Conservation (phyloP, 108 stramenopile species). For the Nitzschia sp. region DNA sequence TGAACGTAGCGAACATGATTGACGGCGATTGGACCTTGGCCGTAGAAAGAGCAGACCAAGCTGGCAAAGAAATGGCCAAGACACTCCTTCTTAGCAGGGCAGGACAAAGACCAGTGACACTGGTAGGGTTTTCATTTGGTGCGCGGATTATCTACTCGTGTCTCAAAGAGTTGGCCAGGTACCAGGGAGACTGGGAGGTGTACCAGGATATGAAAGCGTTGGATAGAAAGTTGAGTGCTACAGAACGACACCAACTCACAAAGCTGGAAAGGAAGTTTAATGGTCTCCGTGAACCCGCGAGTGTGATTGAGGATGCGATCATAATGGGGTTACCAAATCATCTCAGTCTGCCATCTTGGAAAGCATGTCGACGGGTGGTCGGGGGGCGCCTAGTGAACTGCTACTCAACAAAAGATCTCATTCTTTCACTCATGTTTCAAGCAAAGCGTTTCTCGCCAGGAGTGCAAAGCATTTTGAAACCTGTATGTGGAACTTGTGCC, state of each 20-base stretch:
- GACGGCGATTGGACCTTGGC: conserved; percentile 92
- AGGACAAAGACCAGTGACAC: conserved; percentile 89
- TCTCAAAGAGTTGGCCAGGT: conserved; percentile 85
- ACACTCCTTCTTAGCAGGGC: conserved; percentile 78
- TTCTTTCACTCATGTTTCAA: conserved; percentile 89
- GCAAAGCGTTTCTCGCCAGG: conserved; percentile 65
- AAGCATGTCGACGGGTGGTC: conserved; percentile 77
- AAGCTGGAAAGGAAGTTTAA: conserved; percentile 39
- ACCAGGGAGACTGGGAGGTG: conserved; percentile 79
- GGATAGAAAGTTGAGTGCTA: conserved; percentile 15
- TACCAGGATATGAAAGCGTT: conserved; percentile 40
- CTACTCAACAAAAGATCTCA: conserved; percentile 86
- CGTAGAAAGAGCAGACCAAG: conserved; percentile 84
- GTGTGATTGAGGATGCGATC: conserved; percentile 90
- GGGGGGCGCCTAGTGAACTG: conserved; percentile 93
- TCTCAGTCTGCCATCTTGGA: conserved; percentile 81
- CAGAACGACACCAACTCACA: conserved; percentile 18
- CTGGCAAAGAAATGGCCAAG: conserved; percentile 86
- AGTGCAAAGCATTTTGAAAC: conserved; percentile 40
- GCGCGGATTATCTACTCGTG: conserved; percentile 91
- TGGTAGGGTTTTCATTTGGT: conserved; percentile 95
- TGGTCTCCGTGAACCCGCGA: conserved; percentile 73
- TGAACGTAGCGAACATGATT: conserved; percentile 78
- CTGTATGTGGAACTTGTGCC: conserved; percentile 78
- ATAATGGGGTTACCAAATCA: conserved; percentile 84